Conservation (phyloP, 2,329 filamentous ascomycete genomes). For the Aspergillus chevalieri region DNA sequence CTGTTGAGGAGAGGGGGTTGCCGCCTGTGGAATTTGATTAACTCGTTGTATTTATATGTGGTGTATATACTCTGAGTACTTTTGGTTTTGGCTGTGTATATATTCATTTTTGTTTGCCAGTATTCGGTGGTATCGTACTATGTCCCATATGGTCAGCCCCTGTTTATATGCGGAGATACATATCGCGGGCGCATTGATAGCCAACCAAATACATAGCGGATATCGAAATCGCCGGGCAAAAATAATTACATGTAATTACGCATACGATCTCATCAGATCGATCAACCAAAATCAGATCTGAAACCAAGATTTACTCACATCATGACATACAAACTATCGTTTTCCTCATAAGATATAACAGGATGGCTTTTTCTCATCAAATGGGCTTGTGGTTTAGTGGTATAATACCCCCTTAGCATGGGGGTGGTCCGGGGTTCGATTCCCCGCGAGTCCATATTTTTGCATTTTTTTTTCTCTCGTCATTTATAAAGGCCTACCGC, state of each 20-base stretch:
- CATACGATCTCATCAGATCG: no score
- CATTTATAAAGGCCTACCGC: not conserved
- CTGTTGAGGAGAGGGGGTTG: constrained; percentile 40
- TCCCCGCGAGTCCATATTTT: constrained; percentile 40
- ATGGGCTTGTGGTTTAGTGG: constrained; percentile 40
- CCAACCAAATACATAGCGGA: no score
- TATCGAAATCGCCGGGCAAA: no score
- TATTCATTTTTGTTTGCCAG: not conserved
- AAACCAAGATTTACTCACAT: no score
- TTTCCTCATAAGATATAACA: not conserved
- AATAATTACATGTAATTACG: no score
- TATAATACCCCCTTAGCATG: constrained; percentile 45
- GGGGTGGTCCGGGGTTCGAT: constrained; percentile 45
- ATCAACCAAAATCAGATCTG: no score
- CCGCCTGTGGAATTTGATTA: constrained; percentile 39
- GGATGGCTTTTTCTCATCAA: not conserved
- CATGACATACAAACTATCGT: not conserved
- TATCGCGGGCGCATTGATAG: no score
- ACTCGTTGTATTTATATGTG: constrained; percentile 2
- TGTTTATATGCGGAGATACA: no score
- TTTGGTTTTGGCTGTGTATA: not conserved
- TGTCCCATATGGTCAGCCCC: no score
- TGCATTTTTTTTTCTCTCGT: no score
- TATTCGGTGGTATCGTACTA: no score
- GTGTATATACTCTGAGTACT: constrained; percentile 1